These are phyloP conservation scores for Poa annua DNA, from an alignment of 176 grass and related monocot genomes.

Conservation along the genomic window DNA sequence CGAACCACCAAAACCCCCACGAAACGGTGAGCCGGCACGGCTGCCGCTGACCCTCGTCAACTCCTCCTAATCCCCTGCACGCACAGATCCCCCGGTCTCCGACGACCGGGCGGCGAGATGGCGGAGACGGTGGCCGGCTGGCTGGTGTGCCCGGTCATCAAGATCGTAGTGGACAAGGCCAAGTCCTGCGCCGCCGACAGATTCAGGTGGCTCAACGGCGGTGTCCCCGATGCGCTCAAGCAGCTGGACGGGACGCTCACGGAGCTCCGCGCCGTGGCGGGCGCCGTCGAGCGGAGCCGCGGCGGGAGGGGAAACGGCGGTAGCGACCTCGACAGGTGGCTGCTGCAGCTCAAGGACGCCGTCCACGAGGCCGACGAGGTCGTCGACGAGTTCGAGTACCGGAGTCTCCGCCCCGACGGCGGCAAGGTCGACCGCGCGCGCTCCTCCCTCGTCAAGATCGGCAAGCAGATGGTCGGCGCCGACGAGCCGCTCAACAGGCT, in stretches of 20 bases:
- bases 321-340: constrained; percentile 23
- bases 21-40: neutral
- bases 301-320: neutral
- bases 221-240: neutral
- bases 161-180: constrained; percentile 44
- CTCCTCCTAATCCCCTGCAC: neutral
- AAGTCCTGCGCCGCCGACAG: constrained; percentile 33
- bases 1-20: neutral
- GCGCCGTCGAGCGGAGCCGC: constrained; percentile 19
- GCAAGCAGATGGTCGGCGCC: constrained; percentile 18
- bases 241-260: neutral
- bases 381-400: constrained; percentile 46
- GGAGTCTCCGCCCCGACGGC: neutral
- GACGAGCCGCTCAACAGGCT: constrained; percentile 50
- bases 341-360: constrained; percentile 47
- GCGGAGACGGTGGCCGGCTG: constrained; percentile 41
- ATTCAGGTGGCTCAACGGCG: constrained; percentile 29
- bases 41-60: neutral
- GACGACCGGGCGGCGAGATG: constrained; percentile 38
- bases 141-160: constrained; percentile 51
- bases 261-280: constrained; percentile 10
- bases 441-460: neutral
- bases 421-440: constrained; percentile 9
- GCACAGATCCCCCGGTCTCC: neutral
- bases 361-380: constrained; percentile 53